Conservation (phyloP, 441 rosid species). For the Croton setiger region DNA sequence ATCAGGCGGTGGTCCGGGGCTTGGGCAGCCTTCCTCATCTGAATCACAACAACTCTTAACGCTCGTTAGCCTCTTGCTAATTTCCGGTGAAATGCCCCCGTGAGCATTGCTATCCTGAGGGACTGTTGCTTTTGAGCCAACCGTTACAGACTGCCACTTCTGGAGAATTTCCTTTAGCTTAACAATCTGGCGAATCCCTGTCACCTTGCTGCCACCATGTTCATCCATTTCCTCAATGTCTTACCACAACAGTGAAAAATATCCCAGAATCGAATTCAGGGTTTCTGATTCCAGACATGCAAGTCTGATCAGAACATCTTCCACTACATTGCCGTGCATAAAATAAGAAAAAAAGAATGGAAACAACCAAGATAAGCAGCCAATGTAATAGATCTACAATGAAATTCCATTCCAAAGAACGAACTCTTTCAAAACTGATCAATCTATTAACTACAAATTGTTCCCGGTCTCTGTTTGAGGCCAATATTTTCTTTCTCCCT, state of each 20-base stretch:
- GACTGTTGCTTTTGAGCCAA: slow-evolving; percentile 36
- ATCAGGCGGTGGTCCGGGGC: slow-evolving; percentile 72
- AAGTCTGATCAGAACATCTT: slow-evolving; percentile 44
- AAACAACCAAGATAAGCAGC: not conserved
- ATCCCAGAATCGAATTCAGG: slow-evolving; percentile 26
- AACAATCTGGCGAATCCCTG: slow-evolving; percentile 76
- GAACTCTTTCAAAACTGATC: not conserved
- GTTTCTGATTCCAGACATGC: slow-evolving; percentile 27
- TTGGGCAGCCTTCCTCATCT: slow-evolving; percentile 67
- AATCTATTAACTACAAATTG: not conserved
- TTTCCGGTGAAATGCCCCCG: slow-evolving; percentile 38
- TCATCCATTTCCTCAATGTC: slow-evolving; percentile 49
- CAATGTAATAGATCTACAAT: not conserved
- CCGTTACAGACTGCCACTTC: slow-evolving; percentile 76
- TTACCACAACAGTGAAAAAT: slow-evolving; percentile 26
- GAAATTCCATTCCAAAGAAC: not conserved
- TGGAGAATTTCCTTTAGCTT: slow-evolving; percentile 77
- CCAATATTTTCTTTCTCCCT: not conserved
- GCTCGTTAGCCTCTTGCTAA: slow-evolving; percentile 42
- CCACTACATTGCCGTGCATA: slow-evolving; percentile 25
- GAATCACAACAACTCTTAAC: slow-evolving; percentile 57
- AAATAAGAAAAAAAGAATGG: slow-evolving; percentile 13
- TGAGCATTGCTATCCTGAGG: slow-evolving; percentile 20
- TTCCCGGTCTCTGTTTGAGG: not conserved
- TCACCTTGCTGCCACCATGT: slow-evolving; percentile 50